phyloP scores from a whole-genome alignment of 192 early-diverging fungal genomes.

The Helicostylum pulchrum region DNA sequence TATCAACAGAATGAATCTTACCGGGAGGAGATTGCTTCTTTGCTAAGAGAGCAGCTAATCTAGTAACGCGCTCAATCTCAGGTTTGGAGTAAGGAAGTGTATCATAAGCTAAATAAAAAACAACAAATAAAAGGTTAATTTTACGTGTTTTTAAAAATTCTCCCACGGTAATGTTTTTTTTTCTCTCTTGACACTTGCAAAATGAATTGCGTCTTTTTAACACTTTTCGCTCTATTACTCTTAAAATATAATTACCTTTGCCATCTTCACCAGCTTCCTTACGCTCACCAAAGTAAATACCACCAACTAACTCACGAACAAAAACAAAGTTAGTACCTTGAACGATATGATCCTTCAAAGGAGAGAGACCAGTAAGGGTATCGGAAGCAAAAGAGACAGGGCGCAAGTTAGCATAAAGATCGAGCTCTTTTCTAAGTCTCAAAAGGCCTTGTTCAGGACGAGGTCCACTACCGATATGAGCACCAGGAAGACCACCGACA shows the following conservation, averaged over 20 bases:
- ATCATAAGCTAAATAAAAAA: slow-evolving; percentile 69
- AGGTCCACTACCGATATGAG: slow-evolving; percentile 67
- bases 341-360: slow-evolving; percentile 88
- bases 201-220: neutral
- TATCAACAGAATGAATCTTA: slow-evolving; percentile 96
- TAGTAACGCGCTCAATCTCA: slow-evolving; percentile 94
- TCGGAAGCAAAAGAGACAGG: slow-evolving; percentile 91
- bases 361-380: slow-evolving; percentile 76
- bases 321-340: slow-evolving; percentile 90
- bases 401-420: slow-evolving; percentile 95
- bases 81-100: slow-evolving; percentile 89
- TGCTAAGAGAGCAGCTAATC: slow-evolving; percentile 85
- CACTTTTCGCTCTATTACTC: neutral
- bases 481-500: slow-evolving; percentile 85
- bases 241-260: slow-evolving; percentile 45
- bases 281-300: slow-evolving; percentile 96
- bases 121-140: neutral
- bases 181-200: neutral
- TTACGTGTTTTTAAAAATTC: neutral
- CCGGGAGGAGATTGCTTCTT: slow-evolving; percentile 73
- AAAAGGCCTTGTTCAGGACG: slow-evolving; percentile 95
- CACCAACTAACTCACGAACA: slow-evolving; percentile 93
- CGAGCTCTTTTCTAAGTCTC: slow-evolving; percentile 86
- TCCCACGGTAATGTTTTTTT: slow-evolving; percentile 7
- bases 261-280: slow-evolving; percentile 82